Base-by-base conservation (phyloP, 768 basidiomycete species). In the Calvatia gigantea region DNA sequence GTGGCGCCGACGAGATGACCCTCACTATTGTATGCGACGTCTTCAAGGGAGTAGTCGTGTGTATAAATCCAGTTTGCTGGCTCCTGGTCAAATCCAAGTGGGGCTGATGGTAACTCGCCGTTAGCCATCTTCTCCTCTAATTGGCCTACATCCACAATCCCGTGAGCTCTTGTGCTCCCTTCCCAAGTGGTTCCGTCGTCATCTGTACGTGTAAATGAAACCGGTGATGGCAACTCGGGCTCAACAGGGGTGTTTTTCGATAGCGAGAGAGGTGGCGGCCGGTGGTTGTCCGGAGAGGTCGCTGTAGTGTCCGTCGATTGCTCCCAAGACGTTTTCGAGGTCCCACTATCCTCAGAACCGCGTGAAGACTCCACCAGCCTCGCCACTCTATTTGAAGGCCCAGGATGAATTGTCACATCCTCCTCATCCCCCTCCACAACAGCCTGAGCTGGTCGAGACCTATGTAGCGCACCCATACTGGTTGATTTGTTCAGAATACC, bases 1-100 rank as follows among this genome's bases (percentile, higher is more conserved):
- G 93, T 94, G 2, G 94, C 97, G 21, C 94, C 95, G 8, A 94
- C 89, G 17, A 98, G 84, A 60, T 85, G 82, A 2, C 94, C 95
- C 11, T 98, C 94, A 42, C 80, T 79, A 67, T 95, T 97, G 75
- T 93, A 94, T 3, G 88, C 84, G 46, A 96, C 89, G 64, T 99
- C 95, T 32, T 88, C 83, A 4, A 83, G 72, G 11, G 85, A 77
- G 68, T 94, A 91, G 62, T 97, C 94, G 66, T 90, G 83, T n/a
- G 82, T 75, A 59, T 81, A 70, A 68, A 81, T 76, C 79, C 79
- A 85, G 12, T 74, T 67, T 42, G 75, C 70, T 23, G 81, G 74
- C 60, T 80, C 79, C 52, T 72, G 66, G 55, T 65, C 48, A 58
- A 65, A 62, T 58, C 72, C 69, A 43, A 72, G 70, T 47, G 85